Percentiles rank a stretch among this genome's conserved stretches.
Evolutionary conservation across 148 eudicot species (phyloP).

Genomic region (Rhododendron ferrugineum): DNA sequence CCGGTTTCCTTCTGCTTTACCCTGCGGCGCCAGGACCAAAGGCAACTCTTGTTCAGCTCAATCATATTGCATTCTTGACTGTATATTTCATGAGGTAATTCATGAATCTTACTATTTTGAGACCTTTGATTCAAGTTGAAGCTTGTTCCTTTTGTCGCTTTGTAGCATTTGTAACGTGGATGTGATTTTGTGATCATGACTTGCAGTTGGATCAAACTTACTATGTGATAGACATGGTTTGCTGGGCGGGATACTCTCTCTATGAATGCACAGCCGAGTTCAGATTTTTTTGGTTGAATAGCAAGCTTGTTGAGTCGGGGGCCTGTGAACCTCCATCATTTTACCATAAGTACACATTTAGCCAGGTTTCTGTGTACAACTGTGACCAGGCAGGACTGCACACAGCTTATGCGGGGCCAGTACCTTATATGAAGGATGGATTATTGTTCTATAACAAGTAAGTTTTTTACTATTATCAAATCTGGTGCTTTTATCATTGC

Average conservation of each 20-base stretch:
- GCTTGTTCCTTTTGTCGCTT: background rate
- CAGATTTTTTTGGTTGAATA: constrained; percentile 90
- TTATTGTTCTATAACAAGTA: constrained; percentile 87
- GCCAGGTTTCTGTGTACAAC: constrained; percentile 58
- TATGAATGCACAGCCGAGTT: constrained; percentile 93
- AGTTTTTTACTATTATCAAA: constrained; percentile 4
- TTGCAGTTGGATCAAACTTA: constrained; percentile 84
- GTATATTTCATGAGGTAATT: no score
- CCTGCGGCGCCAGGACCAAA: constrained; percentile 72
- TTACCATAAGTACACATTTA: constrained; percentile 73
- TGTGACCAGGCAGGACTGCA: constrained; percentile 77
- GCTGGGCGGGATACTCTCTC: constrained; percentile 89
- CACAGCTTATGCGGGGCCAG: constrained; percentile 67
- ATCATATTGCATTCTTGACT: constrained; percentile 87
- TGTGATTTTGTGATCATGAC: constrained; percentile 7
- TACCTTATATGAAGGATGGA: constrained; percentile 87
- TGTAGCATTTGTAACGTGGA: background rate
- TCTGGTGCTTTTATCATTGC: background rate
- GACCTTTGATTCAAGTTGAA: background rate
- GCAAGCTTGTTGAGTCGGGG: constrained; percentile 82
- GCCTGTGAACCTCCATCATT: constrained; percentile 74
- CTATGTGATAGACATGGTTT: constrained; percentile 85
- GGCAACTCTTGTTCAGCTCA: constrained; percentile 58
- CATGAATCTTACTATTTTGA: background rate
- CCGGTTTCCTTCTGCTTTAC: constrained; percentile 87